Conservation (phyloP, 176 grass and related monocot species). For the Elymus sibiricus region DNA sequence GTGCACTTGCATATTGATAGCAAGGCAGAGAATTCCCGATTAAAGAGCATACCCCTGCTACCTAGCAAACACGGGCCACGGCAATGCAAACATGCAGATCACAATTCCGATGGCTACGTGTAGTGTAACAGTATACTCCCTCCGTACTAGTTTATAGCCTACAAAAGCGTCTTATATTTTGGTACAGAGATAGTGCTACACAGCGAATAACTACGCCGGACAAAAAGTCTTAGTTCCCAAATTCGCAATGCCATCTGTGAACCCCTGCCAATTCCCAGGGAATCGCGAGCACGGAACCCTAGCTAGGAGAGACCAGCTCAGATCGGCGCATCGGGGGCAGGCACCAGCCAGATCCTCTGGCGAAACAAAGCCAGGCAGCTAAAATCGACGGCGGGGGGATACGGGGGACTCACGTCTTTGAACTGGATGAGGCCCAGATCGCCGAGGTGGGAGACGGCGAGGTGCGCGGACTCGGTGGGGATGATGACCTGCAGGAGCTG, state of each 20-base stretch:
- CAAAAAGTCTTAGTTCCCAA: not conserved
- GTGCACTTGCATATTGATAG: not conserved
- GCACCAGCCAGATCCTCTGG: not conserved
- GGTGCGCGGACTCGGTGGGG: slow-evolving; percentile 81
- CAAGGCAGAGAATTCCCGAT: not conserved
- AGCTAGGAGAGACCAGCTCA: not conserved
- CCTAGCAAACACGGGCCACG: not conserved
- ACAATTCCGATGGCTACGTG: not conserved
- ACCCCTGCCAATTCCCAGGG: not conserved
- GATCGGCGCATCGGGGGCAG: too few relatives aligned
- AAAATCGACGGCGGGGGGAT: not conserved
- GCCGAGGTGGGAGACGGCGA: slow-evolving; percentile 83
- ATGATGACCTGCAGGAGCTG: slow-evolving; percentile 97
- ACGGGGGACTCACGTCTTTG: slow-evolving; percentile 67
- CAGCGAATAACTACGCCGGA: not conserved
- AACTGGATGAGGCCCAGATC: slow-evolving; percentile 94
- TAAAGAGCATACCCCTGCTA: not conserved
- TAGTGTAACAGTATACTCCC: not conserved
- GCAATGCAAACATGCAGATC: slow-evolving; percentile 2
- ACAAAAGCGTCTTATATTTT: too few relatives aligned
- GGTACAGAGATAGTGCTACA: not conserved
- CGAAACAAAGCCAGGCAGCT: not conserved
- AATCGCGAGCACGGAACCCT: slow-evolving; percentile 1
- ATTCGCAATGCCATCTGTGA: slow-evolving; percentile 15
- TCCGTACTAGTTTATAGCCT: too few relatives aligned